Evolutionary conservation across 1,284 basidiomycete genomes (phyloP).

Genomic region (Chalciporus sp.): DNA sequence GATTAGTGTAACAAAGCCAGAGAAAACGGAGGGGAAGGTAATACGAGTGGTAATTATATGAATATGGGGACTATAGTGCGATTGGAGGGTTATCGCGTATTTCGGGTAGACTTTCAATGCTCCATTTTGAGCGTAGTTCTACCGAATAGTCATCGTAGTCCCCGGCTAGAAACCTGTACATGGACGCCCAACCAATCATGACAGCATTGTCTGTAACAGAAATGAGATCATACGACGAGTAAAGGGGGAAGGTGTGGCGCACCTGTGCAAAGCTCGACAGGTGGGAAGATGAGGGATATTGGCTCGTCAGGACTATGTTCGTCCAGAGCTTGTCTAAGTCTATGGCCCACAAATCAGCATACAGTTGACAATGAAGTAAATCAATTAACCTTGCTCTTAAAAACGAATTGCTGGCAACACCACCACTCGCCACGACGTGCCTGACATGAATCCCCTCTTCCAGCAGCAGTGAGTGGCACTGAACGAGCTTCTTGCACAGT

Average conservation of each 20-base stretch:
- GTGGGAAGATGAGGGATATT: constrained; percentile 64
- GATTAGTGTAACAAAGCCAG: background rate
- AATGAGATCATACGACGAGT: background rate
- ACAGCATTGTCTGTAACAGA: constrained; percentile 80
- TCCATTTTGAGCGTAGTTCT: constrained; percentile 66
- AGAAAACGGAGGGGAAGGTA: background rate
- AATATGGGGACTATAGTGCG: background rate
- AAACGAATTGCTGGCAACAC: constrained; percentile 84
- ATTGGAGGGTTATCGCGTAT: background rate
- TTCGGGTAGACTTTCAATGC: constrained; percentile 52
- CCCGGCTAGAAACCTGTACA: constrained; percentile 72
- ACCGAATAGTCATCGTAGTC: constrained; percentile 70
- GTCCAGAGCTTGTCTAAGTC: constrained; percentile 46
- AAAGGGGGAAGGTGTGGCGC: background rate
- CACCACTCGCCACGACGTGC: constrained; percentile 82
- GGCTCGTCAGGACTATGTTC: constrained; percentile 33
- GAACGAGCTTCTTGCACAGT: constrained; percentile 71
- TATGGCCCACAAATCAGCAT: constrained; percentile 23
- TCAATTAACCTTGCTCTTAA: constrained; percentile 61
- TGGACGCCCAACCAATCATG: constrained; percentile 92
- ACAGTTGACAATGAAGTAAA: background rate
- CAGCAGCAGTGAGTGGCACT: constrained; percentile 57
- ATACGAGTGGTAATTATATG: background rate
- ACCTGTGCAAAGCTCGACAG: constrained; percentile 83
- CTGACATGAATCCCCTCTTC: constrained; percentile 44